Evolutionary conservation across 2,329 filamentous ascomycete species (phyloP), one percentile per base, ranked within the genome.

Genomic region (Exophiala spinifera): DNA sequence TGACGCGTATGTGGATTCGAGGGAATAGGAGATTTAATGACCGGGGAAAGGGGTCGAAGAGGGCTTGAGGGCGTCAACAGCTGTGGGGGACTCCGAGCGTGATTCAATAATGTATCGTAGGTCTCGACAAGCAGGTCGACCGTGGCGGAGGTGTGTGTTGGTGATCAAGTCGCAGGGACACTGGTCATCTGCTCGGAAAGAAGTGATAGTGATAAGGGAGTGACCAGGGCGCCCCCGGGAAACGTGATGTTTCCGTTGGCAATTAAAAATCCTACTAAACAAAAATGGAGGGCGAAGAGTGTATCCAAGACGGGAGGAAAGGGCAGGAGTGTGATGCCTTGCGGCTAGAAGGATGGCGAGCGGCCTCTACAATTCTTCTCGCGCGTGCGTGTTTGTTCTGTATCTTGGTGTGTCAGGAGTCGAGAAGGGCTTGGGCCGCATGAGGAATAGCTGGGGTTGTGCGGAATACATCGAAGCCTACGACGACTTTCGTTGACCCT

Each of bases 1-100:
- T 25, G 42, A 44, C 45, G 34, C 34, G 49, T 46, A n/a, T 34
- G 33, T 49, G 44, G 42, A 42, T 40, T 46, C 20, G 33, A 49
- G 14, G 31, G 20, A 19, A 33, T 39, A 20, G 46, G 40, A 49
- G 51, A 17, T 54, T 46, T 42, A 39, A 44, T 49, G 39, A 37
- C 28, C 11, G 43, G 50, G 17, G 51, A 28, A 45, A 34, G 46
- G 51, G 49, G 46, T 21, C 34, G 39, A 49, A 39, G 46, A 49
- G 49, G 50, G 46, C 7, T n/a, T 46, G 51, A 54, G 46, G n/a
- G 37, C 40, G 37, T 7, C 20, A 34, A 31, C 39, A 49, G 31
- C 31, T 21, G 39, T 25, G n/a, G 39, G 43, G 19, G 28, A 44
- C 15, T 36, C 34, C 37, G 17, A 50, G 15, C 4, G 33, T 25